Evolutionary conservation across 2,329 filamentous ascomycete genomes (phyloP).

Genomic region (Aquanectria penicillioides): DNA sequence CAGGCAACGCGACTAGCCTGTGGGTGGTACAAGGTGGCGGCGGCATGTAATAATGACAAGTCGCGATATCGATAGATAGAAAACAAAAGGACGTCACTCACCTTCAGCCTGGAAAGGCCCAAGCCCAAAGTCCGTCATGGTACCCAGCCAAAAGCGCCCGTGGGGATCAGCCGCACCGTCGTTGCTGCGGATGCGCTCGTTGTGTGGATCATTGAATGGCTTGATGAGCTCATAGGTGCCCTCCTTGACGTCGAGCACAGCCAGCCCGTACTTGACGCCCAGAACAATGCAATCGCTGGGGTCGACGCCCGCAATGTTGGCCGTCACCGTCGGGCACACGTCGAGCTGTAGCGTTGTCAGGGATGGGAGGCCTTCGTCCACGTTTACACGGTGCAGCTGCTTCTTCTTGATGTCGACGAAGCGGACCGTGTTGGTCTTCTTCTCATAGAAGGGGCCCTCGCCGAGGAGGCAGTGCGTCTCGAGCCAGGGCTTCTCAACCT

Average conservation of each 20-base stretch:
- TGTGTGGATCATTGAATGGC: slow-evolving; percentile 56
- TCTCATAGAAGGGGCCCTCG: slow-evolving; percentile 80
- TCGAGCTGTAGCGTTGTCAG: slow-evolving; percentile 69
- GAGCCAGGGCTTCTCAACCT: slow-evolving; percentile 65
- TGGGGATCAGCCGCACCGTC: slow-evolving; percentile 84
- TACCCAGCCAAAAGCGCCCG: slow-evolving; percentile 86
- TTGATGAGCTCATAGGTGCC: slow-evolving; percentile 64
- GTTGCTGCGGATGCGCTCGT: slow-evolving; percentile 74
- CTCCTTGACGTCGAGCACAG: slow-evolving; percentile 74
- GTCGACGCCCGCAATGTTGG: slow-evolving; percentile 77
- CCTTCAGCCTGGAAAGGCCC: slow-evolving; percentile 70
- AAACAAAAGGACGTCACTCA: slow-evolving; percentile 38
- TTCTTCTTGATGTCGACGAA: slow-evolving; percentile 87
- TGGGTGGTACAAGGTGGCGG: background rate
- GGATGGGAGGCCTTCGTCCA: slow-evolving; percentile 70
- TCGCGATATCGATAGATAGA: background rate
- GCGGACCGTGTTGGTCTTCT: slow-evolving; percentile 70
- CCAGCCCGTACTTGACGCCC: slow-evolving; percentile 84
- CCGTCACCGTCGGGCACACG: slow-evolving; percentile 72
- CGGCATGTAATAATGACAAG: slow-evolving; percentile 6
- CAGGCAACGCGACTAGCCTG: background rate
- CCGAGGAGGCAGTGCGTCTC: slow-evolving; percentile 72
- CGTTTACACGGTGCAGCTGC: slow-evolving; percentile 76
- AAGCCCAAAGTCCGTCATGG: slow-evolving; percentile 79
- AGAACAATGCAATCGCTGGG: slow-evolving; percentile 74